These are phyloP conservation scores for Teunomyces atbi DNA, from an alignment of 805 yeast species.

Conservation along the genomic window DNA sequence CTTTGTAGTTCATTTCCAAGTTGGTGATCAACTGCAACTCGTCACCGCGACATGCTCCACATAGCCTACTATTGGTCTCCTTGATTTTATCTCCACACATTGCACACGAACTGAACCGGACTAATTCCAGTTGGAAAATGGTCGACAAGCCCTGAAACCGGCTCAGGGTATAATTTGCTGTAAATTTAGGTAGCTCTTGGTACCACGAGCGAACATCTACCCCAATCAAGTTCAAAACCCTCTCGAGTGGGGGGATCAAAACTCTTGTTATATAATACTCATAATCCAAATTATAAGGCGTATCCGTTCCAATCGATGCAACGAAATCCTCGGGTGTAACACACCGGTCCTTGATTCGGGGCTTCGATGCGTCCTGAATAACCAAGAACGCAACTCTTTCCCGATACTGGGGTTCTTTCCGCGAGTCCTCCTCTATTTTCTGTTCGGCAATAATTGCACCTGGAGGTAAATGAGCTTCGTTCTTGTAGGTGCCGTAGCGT, in stretches of 20 bases:
- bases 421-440: conserved; percentile 58
- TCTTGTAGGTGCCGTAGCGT: conserved; percentile 76
- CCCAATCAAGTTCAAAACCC: conserved; percentile 80
- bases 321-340: conserved; percentile 75
- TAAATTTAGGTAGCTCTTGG: conserved; percentile 53
- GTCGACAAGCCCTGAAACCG: conserved; percentile 5
- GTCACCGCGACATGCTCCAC: conserved; percentile 21
- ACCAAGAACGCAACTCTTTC: conserved; percentile 91
- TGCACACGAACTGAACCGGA: conserved; percentile 21
- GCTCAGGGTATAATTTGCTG: neutral
- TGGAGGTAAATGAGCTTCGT: conserved; percentile 73
- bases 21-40: conserved; percentile 35
- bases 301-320: conserved; percentile 25
- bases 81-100: conserved; percentile 22
- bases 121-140: conserved; percentile 9
- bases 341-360: conserved; percentile 71
- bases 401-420: conserved; percentile 81
- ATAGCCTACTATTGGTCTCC: neutral
- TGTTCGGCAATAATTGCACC: conserved; percentile 83
- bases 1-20: conserved; percentile 20
- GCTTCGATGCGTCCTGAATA: conserved; percentile 51
- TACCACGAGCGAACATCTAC: conserved; percentile 80
- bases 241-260: conserved; percentile 83
- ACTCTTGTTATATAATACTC: conserved; percentile 85
- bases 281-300: conserved; percentile 58